Base-by-base conservation (phyloP, 495 filamentous ascomycete genomes). In the Daldinia loculata region DNA sequence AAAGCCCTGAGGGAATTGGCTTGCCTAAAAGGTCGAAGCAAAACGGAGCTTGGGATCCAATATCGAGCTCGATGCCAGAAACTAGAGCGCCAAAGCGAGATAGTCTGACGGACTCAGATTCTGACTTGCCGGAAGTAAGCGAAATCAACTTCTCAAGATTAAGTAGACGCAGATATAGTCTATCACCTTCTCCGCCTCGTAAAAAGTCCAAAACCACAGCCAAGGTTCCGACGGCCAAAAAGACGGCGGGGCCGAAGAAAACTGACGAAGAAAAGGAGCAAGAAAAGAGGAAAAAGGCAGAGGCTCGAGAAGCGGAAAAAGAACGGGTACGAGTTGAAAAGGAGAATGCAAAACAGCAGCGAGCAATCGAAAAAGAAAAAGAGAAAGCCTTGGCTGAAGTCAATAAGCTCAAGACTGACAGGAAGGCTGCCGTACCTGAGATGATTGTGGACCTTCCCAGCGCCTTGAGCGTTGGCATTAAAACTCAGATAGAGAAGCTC, bases 371-470 rank as follows among this genome's bases (percentile, higher is more conserved):
- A 72, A 94, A 90, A 74, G 85, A 90, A 58, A 81, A 81, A 11
- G 90, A 87, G 14, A 86, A 88, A 12, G 92, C 93, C 43, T 80
- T 94, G 9, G 86, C 88, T 11, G 89, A 90, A 52, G 91, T 89
- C 50, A 95, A 97, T 79, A 93, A 89, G 74, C 80, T 90, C 3
- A 90, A 88, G 56, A 90, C 87, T 0, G 89, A 92, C 78, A 93
- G 91, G 80, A 95, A 93, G 71, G 84, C 89, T 15, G 90, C 92
- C 0, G 86, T 86, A 0, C 86, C 85, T 1, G 93, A 97, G 78
- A 95, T 97, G 92, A 91, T 97, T n/a, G 83, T 93, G 4, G 90
- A 94, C 77, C 80, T 97, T 22, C 85, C 92, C 1, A 79, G 74
- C 7, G 83, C 83, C 9, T 77, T 95, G 14, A 76, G 84, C 9